Evolutionary conservation across 1,284 basidiomycete genomes (phyloP), one percentile per base, ranked within the genome.

Genomic region (Agaricales sp.): DNA sequence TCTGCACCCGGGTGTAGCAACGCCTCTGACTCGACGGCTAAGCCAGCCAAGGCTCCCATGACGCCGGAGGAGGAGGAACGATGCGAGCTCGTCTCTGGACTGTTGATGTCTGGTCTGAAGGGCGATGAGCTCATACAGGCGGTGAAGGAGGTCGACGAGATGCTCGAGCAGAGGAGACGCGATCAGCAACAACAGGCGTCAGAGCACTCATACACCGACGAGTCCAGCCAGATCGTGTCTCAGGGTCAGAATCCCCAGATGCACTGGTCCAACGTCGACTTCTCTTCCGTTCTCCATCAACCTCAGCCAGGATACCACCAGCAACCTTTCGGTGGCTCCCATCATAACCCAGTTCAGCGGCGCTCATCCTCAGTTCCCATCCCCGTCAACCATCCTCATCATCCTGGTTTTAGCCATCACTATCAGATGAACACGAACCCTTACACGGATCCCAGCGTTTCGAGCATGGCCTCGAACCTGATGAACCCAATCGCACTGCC

Each of bases 351-450:
- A 52, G 62, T 63, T 3, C 70, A 68, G n/a, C 77, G 80, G 50
- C 73, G 80, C 0, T 70, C 80, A 1, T 83, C 81, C 0, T 82
- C 79, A 1, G 82, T 82, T 0, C 82, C 82, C 0, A 72, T 83
- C 1, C 78, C 78, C 0, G 70, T 14, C 66, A n/a, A 35, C 30
- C n/a, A 35, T n/a, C 30, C 8, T 8, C 30, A 35, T 8, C 30
- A 35, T n/a, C n/a, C 30, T 35, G 30, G 30, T 8, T 11, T 35
- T 35, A 35, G n/a, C n/a, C n/a, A n/a, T n/a, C n/a, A n/a, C n/a
- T n/a, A n/a, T n/a, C n/a, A n/a, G n/a, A n/a, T n/a, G n/a, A n/a
- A n/a, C n/a, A n/a, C n/a, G n/a, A n/a, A n/a, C n/a, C n/a, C n/a
- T n/a, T n/a, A n/a, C n/a, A n/a, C n/a, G n/a, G n/a, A n/a, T n/a